A percentile compares a stretch with the other conserved stretches of the same genome.
Conservation (phyloP, 495 filamentous ascomycete species). For the Trichoderma asperelloides region DNA sequence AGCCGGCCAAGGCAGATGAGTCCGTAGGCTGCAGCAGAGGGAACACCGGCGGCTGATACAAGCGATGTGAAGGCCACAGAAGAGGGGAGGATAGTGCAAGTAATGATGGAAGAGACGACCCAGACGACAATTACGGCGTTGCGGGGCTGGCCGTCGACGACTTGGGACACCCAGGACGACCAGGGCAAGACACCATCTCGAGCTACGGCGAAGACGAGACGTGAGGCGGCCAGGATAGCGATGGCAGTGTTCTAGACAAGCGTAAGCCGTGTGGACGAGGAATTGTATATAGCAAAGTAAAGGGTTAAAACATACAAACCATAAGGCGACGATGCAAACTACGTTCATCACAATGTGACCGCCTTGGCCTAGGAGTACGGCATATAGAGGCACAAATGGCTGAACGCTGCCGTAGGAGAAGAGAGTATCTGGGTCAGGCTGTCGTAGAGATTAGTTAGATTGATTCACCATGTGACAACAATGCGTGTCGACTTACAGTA, state of each 20-base stretch:
- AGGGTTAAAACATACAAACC: not conserved
- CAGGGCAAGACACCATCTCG: conserved; percentile 1
- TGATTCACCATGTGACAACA: not conserved
- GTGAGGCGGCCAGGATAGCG: conserved; percentile 1
- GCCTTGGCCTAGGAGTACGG: not conserved
- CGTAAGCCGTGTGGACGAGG: not conserved
- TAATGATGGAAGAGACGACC: conserved; percentile 22
- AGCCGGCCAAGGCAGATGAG: conserved; percentile 28
- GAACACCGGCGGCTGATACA: not conserved
- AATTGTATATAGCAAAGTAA: not conserved
- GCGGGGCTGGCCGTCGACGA: not conserved
- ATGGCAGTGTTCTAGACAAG: not conserved
- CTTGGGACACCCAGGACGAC: not conserved
- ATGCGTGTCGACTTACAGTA: conserved; percentile 11
- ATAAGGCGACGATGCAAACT: not conserved
- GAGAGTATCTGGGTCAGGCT: not conserved
- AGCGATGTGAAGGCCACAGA: conserved; percentile 41
- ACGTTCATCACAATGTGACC: not conserved
- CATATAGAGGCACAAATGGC: not conserved
- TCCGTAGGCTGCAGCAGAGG: conserved; percentile 35
- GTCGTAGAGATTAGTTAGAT: not conserved
- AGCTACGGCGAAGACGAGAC: conserved; percentile 2
- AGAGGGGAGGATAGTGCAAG: conserved; percentile 51
- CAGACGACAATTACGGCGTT: conserved; percentile 7
- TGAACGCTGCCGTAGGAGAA: not conserved